Evolutionary conservation across 2,329 filamentous ascomycete species (phyloP).

Genomic region (Apiospora malaysiana): DNA sequence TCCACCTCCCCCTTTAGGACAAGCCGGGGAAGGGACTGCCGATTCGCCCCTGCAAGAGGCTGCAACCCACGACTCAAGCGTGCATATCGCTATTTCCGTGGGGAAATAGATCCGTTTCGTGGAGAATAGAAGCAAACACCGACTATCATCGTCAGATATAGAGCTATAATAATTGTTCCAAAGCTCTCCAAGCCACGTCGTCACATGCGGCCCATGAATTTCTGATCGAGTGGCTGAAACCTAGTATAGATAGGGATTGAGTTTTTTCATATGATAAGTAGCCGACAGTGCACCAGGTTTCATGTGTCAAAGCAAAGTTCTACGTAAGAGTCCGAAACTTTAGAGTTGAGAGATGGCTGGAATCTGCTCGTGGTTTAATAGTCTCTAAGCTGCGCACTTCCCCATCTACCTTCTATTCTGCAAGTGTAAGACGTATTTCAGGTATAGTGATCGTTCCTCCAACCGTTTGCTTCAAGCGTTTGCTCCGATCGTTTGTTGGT

Average conservation of each 20-base stretch:
- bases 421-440: no score
- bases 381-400: background rate
- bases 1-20: conserved; percentile 10
- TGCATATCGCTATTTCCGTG: no score
- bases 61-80: background rate
- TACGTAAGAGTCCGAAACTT: background rate
- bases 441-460: background rate
- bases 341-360: background rate
- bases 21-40: background rate
- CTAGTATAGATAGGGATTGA: background rate
- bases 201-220: background rate
- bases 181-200: background rate
- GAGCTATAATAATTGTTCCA: background rate
- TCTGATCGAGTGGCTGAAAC: no score
- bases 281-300: background rate
- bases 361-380: background rate
- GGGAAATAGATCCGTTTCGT: no score
- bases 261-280: background rate
- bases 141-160: background rate
- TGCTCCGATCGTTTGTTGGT: background rate
- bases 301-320: background rate
- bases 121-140: background rate
- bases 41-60: background rate
- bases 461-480: no score
- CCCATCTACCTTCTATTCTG: background rate